Evolutionary conservation across 164 flowering plant species (phyloP).

Genomic region (Buxus sempervirens): DNA sequence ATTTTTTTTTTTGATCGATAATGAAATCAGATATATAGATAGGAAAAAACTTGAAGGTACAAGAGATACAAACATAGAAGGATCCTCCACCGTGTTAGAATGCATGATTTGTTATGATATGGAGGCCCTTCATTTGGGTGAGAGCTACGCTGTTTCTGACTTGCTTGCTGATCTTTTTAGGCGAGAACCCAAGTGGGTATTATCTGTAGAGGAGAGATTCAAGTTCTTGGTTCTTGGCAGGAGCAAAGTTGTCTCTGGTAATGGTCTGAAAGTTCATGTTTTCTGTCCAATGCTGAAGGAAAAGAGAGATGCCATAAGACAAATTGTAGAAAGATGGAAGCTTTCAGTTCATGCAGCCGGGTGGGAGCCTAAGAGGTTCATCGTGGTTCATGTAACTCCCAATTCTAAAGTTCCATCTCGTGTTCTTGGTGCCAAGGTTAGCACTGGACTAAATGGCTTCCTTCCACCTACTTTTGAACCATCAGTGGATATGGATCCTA

Average conservation of each 20-base stretch:
- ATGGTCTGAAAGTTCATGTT: conserved; percentile 67
- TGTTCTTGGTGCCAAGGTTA: conserved; percentile 55
- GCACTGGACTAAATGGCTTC: conserved; percentile 25
- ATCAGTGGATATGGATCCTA: conserved; percentile 88
- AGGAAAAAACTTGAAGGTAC: no score
- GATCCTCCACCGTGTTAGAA: no score
- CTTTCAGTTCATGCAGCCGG: conserved; percentile 77
- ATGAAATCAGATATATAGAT: no score
- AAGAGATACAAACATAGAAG: no score
- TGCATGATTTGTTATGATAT: conserved; percentile 98
- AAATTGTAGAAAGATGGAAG: conserved; percentile 95
- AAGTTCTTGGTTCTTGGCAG: conserved; percentile 77
- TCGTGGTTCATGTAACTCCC: conserved; percentile 72
- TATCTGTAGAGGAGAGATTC: conserved; percentile 88
- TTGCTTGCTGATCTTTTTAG: conserved; percentile 61
- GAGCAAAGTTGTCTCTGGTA: conserved; percentile 39
- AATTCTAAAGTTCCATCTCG: conserved; percentile 86
- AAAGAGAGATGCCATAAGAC: conserved; percentile 83
- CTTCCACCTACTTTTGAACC: conserved; percentile 70
- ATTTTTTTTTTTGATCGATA: no score
- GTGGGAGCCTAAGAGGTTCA: conserved; percentile 92
- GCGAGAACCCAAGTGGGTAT: conserved; percentile 92
- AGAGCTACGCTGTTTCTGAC: conserved; percentile 53
- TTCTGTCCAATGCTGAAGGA: conserved; percentile 82
- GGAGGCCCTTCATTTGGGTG: conserved; percentile 89